Evolutionary conservation across 2,329 filamentous ascomycete species (phyloP), one percentile per base, ranked within the genome.

Genomic region (Apiospora sp.): DNA sequence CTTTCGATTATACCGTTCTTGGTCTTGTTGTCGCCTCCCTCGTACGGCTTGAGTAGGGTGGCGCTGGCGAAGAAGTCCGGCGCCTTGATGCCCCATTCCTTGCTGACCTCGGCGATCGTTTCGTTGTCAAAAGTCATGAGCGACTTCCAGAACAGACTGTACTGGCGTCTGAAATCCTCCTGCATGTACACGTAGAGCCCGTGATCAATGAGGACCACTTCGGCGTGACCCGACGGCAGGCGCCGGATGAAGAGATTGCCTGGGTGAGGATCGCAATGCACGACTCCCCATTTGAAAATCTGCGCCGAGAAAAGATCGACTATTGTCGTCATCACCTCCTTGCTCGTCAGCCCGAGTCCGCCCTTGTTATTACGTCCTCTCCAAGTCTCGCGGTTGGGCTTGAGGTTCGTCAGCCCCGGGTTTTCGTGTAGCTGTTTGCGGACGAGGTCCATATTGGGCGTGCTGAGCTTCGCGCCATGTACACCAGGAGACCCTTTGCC

Each of bases 201-300:
- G 82, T 99, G 96, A 82, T 99, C 96, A 80, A 99, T 98, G 48
- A 99, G 91, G 0, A 98, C 96, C 43, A 99, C 88, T 84, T 99
- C 95, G 0, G 96, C 89, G 61, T 91, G 88, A n/a, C 96, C 96
- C 61, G 88, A 92, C 0, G 95, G 93, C 22, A 94, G 87, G 12
- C 96, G 92, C 12, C 96, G 93, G 79, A 98, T 92, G 84, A 99
- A 98, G 81, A 98, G 96, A 84, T 99, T 99, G 41, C 96, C 96
- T 0, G 96, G 96, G 80, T 99, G 96, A 13, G 96, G 96, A 81
- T 99, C 96, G 84, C 96, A 98, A 85, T 99, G 96, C 30, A 98
- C 94, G 61, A 94, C 89, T 16, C 96, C 96, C 94, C 94, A 98
- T 75, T 97, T 92, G 86, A 98, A 99, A 88, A 98, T 98, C 80